Conservation (phyloP, 805 yeast species). For the Cyberlindnera sargentensis region DNA sequence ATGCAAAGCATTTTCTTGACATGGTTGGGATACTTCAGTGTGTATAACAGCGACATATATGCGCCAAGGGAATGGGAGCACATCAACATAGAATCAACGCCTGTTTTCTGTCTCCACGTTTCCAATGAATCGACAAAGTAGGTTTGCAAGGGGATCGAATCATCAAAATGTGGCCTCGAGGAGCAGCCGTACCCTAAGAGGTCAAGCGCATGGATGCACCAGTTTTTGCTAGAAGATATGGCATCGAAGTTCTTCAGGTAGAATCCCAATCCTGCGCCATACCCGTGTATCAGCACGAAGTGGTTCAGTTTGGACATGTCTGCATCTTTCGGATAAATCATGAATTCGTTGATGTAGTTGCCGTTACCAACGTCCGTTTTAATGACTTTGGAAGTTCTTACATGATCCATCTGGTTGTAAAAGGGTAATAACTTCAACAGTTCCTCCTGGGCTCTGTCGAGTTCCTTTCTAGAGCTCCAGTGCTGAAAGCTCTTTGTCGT, state of each 20-base stretch:
- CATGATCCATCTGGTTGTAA: conserved; percentile 23
- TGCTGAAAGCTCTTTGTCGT: conserved; percentile 47
- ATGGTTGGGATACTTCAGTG: conserved; percentile 50
- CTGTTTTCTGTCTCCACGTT: conserved; percentile 51
- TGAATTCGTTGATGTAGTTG: conserved; percentile 72
- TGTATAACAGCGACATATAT: conserved; percentile 64
- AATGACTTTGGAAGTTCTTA: conserved; percentile 24
- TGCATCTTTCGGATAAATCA: conserved; percentile 43
- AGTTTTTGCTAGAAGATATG: conserved; percentile 34
- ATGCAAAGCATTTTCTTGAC: conserved; percentile 68
- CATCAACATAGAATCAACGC: conserved; percentile 42
- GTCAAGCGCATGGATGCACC: conserved; percentile 84
- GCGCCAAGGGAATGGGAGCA: conserved; percentile 95
- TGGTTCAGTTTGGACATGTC: conserved; percentile 29
- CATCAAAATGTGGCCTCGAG: conserved; percentile 62
- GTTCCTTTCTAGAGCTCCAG: conserved; percentile 32
- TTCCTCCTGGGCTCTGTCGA: conserved; percentile 40
- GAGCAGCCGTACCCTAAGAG: conserved; percentile 88
- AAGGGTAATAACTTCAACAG: conserved; percentile 40
- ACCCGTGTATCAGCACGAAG: conserved; percentile 82
- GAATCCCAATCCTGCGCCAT: conserved; percentile 90
- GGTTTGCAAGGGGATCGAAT: conserved; percentile 25
- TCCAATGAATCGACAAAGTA: conserved; percentile 50
- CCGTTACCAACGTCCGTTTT: conserved; percentile 36
- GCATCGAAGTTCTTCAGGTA: conserved; percentile 68